Base-by-base conservation (phyloP, 768 basidiomycete species). In the Melanogaster broomeanus region DNA sequence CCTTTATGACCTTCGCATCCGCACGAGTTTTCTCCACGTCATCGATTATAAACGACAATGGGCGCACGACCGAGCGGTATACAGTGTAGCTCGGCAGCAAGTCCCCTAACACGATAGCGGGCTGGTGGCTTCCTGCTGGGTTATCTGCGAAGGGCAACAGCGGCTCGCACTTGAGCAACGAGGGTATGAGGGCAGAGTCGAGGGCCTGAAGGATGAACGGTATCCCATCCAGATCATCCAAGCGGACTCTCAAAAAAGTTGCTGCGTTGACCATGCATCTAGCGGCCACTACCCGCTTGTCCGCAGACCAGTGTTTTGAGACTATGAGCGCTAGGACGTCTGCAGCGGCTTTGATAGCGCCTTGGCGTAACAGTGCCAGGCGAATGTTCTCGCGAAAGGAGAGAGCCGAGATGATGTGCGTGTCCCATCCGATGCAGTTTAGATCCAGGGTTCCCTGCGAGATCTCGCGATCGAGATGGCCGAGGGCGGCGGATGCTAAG, bases 161-260 rank as follows among this genome's bases (percentile, higher is more conserved):
- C 11, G 31, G 6, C 27, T 65, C 65, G 40, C 58, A 56, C 38
- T 62, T 65, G 46, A 67, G 52, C 42, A 69, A 55, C 5, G 60
- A 64, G 16, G 40, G 13, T 22, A 69, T 28, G 21, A 67, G 52
- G 19, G 49, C 53, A 7, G 52, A 43, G n/a, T 59, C 25, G 21
- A 67, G 57, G 2, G 62, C 65, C 46, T 69, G 57, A 19, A 44
- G 33, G 30, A 69, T 50, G 40, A 64, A 67, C 4, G 67, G 67
- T 21, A 55, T 45, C 0, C 57, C 67, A 31, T 69, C 65, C 48
- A 56, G 39, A 6, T 62, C 67, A 39, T 65, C 53, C 28, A 69
- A 35, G 2, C 60, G 58, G 6, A 51, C 6, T 35, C 48, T 51
- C 16, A 67, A 40, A 13, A 67, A 21, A 9, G 53, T 46, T 21